Evolutionary conservation across 1,139 yeast genomes (phyloP), one percentile per base, ranked within the genome.

Genomic region (Chernovozyma aurita): DNA sequence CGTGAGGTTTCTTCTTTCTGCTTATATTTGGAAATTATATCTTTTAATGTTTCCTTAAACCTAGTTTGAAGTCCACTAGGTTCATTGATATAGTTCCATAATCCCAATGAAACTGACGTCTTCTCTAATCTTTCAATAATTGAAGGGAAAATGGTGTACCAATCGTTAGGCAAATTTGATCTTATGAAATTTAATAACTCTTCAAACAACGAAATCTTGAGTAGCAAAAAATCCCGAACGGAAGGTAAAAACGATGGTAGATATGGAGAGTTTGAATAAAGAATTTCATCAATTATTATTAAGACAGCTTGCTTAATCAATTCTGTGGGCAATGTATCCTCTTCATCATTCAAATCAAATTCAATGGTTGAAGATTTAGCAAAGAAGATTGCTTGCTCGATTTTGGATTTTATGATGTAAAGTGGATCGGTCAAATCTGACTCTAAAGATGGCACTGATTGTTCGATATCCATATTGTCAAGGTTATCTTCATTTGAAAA

Each of bases 361-460:
- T 78, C 76, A 20, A 88, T 40, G 76, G 84, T 48, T 36, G 50
- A 24, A 1, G 69, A 56, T 38, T 67, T 65, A 1, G 74, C 67
- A 47, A 70, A 82, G 48, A 79, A 83, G 1, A 88, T 76, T 0
- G 87, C 95, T 56, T 88, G 97, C 48, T 84, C 94, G 20, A 88
- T 73, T 45, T 79, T 87, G 0, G 87, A 74, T 51, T 81, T 82
- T 32, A 82, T 67, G 38, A 78, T 64, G 5, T 68, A 57, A 3
- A 65, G 44, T 1, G 69, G 63, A 4, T 16, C 29, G 3, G 12
- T 8, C 18, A 16, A 12, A 26, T 26, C 11, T n/a, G n/a, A n/a
- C n/a, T n/a, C n/a, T n/a, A n/a, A n/a, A n/a, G n/a, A n/a, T n/a
- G n/a, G n/a, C n/a, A n/a, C n/a, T 14, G 12, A 11, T 26, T 6